Evolutionary conservation across 768 basidiomycete species (phyloP).

Genomic region (Aureoboletus auriporus): DNA sequence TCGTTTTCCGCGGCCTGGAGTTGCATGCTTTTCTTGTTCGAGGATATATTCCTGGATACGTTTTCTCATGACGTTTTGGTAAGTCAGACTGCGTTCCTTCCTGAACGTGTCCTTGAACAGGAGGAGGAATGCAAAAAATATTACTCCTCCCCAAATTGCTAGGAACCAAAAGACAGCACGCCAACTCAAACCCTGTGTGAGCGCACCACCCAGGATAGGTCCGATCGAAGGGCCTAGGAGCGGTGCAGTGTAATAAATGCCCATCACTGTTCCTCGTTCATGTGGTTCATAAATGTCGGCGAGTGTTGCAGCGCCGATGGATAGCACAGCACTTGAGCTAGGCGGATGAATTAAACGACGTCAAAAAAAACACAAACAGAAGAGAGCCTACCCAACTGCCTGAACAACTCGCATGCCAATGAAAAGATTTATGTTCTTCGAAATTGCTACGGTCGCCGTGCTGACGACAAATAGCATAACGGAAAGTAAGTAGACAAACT

Average conservation of each 20-base stretch:
- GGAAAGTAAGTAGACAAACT: constrained; percentile 57
- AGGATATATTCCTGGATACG: constrained; percentile 27
- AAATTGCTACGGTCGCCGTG: constrained; percentile 54
- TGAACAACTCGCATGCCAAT: constrained; percentile 69
- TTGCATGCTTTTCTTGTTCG: constrained; percentile 12
- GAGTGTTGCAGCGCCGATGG: constrained; percentile 67
- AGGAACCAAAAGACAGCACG: constrained; percentile 86
- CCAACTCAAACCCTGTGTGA: constrained; percentile 72
- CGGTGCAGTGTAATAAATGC: constrained; percentile 77
- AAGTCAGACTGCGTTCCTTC: constrained; percentile 74
- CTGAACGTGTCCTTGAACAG: constrained; percentile 84
- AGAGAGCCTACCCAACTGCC: constrained; percentile 48
- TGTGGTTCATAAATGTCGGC: constrained; percentile 77
- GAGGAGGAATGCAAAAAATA: constrained; percentile 55
- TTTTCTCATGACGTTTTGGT: constrained; percentile 61
- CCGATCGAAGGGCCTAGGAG: constrained; percentile 70
- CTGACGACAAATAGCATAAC: constrained; percentile 50
- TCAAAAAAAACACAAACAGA: background rate
- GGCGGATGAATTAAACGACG: background rate
- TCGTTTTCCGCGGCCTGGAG: constrained; percentile 2
- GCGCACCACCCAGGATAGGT: constrained; percentile 64
- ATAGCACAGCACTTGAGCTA: constrained; percentile 62
- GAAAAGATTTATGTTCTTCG: constrained; percentile 50
- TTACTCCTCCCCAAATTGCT: constrained; percentile 54
- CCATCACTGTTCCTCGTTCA: constrained; percentile 76